Conservation (phyloP, 23 red algal genomes). For the Chondrus crispus region DNA sequence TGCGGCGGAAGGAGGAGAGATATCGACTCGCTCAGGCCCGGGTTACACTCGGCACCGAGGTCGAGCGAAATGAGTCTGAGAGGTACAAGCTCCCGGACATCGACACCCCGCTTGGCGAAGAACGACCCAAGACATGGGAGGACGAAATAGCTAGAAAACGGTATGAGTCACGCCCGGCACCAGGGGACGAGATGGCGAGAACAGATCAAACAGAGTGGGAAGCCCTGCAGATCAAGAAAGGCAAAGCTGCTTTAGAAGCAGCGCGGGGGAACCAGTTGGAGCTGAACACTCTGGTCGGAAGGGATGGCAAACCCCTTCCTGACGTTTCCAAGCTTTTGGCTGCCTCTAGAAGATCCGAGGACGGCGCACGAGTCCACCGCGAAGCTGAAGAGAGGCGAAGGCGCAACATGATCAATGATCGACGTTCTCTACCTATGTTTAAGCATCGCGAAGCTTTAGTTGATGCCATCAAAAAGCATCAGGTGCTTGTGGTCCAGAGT, state of each 20-base stretch:
- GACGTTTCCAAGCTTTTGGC: neutral
- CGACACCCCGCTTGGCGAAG: constrained; percentile 4
- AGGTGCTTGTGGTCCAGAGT: constrained; percentile 73
- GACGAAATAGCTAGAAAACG: constrained; percentile 1
- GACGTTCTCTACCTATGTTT: constrained; percentile 66
- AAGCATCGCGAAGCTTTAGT: constrained; percentile 49
- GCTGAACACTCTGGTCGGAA: neutral
- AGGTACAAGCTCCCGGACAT: constrained; percentile 3
- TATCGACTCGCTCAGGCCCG: constrained; percentile 65
- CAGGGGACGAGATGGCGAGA: neutral
- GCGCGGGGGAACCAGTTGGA: neutral
- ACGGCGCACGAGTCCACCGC: neutral
- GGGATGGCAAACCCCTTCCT: neutral
- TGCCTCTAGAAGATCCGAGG: neutral
- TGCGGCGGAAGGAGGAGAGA: constrained; percentile 62
- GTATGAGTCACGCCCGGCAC: neutral
- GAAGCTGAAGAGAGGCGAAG: constrained; percentile 4
- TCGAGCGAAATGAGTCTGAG: neutral
- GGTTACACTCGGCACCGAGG: neutral
- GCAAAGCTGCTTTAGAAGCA: neutral
- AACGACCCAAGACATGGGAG: constrained; percentile 3
- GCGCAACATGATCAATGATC: constrained; percentile 6
- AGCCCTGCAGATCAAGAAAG: constrained; percentile 54
- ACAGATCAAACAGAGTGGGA: constrained; percentile 63
- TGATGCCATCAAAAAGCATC: constrained; percentile 58